Conservation (phyloP, 2,329 filamentous ascomycete species). For the Epichloe brachyelytri region DNA sequence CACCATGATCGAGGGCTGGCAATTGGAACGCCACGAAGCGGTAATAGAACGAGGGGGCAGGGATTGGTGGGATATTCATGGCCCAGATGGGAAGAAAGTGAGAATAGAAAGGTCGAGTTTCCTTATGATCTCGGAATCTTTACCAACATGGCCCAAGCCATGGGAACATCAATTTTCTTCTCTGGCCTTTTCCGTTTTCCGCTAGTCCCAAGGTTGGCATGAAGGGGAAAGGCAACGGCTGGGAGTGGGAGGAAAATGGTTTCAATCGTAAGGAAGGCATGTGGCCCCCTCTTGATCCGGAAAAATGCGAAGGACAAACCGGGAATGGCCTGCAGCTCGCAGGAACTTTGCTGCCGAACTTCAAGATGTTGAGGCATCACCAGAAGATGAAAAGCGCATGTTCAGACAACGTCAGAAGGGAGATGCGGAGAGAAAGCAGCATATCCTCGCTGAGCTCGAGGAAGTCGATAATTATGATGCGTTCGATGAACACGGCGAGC, state of each 20-base stretch:
- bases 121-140: constrained; percentile 72
- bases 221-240: constrained; percentile 29
- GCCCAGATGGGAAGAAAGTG: constrained; percentile 26
- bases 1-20: constrained; percentile 75
- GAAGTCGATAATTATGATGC: constrained; percentile 43
- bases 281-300: constrained; percentile 53
- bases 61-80: constrained; percentile 30
- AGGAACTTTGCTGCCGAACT: constrained; percentile 22
- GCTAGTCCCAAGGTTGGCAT: constrained; percentile 31
- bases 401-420: constrained; percentile 37
- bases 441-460: constrained; percentile 36
- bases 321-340: constrained; percentile 26
- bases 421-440: constrained; percentile 28
- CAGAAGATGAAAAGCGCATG: constrained; percentile 34
- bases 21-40: constrained; percentile 50
- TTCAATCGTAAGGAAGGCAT: constrained; percentile 52
- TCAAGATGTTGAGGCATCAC: constrained; percentile 21
- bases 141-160: constrained; percentile 59
- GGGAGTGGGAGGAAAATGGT: constrained; percentile 62
- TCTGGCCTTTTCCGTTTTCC: constrained; percentile 60
- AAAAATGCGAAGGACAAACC: constrained; percentile 34
- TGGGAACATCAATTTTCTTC: constrained; percentile 55
- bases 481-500: constrained; percentile 30
- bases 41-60: constrained; percentile 34
- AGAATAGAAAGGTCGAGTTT: constrained; percentile 57